phyloP scores from a whole-genome alignment of 2,329 filamentous ascomycete genomes.

The Apiospora marii region DNA sequence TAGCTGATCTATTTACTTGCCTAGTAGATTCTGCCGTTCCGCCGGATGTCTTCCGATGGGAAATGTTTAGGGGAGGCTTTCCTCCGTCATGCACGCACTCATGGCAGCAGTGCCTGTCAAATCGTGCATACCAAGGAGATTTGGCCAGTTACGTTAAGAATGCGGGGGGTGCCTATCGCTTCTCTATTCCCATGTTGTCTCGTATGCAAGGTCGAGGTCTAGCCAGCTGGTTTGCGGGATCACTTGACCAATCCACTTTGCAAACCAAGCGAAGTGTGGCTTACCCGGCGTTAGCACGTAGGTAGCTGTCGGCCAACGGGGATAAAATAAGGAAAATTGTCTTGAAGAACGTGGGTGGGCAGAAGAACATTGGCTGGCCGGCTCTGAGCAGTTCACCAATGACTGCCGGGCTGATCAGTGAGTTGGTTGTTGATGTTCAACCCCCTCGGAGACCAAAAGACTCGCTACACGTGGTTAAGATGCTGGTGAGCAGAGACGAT shows the following conservation, averaged over 20 bases:
- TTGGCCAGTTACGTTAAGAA: not conserved
- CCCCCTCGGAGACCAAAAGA: not conserved
- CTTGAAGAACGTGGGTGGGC: not conserved
- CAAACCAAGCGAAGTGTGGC: constrained; percentile 6
- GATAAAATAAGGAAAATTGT: constrained; percentile 5
- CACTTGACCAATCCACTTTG: constrained; percentile 1
- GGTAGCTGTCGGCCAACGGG: not conserved
- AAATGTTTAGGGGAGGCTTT: not conserved
- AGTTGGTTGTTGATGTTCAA: not conserved
- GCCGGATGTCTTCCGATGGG: not conserved
- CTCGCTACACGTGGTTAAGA: not conserved
- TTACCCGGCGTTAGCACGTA: constrained; percentile 3
- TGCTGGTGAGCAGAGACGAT: not conserved
- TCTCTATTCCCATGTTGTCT: not conserved
- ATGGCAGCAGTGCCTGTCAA: not conserved
- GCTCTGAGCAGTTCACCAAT: not conserved
- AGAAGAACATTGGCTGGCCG: not conserved
- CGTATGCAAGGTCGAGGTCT: constrained; percentile 13
- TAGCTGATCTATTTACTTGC: not conserved
- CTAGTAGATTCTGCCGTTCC: not conserved
- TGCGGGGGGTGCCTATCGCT: not conserved
- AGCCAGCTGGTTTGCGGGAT: not conserved
- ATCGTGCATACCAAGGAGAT: not conserved
- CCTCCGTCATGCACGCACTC: not conserved
- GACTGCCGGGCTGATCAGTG: not conserved